Base-by-base conservation (phyloP, 2,329 filamentous ascomycete species). In the Lojkania enalia region DNA sequence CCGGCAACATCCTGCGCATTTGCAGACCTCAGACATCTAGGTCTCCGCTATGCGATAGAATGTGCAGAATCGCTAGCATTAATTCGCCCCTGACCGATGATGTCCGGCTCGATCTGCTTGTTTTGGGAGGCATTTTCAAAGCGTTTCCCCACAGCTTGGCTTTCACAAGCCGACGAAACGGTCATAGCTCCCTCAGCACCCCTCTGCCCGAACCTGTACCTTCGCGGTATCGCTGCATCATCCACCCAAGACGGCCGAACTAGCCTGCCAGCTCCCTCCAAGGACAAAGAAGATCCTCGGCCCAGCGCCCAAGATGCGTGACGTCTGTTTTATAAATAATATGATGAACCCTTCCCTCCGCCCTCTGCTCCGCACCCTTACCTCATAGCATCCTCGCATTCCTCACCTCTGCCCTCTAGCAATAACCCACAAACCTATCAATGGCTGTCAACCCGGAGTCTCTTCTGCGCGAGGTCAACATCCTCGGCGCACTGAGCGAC, bases 391-490 rank as follows among this genome's bases (percentile, higher is more conserved):
- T 54, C 57, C 50, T 59, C 42, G 39, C 58, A 51, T 54, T 57
- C 50, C 55, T 50, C 57, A 29, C 42, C 35, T 48, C 37, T 31
- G 30, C 25, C 42, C 40, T 40, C 27, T 37, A 33, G 36, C 36
- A 51, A 38, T 35, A 48, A 33, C 23, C 44, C 18, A 42, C 18
- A 44, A 3, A 52, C 27, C 39, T n/a, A 6, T 29, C 44, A 46
- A 70, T 70, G 66, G 64, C 66, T 53, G 63, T 80, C 56, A 82
- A 82, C 66, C 54, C 65, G 19, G 87, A 95, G 45, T 75, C 80
- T 54, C 87, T 95, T 67, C 86, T 96, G 58, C 85, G 90, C 72
- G 90, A 90, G 73, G 91, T 96, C 66, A 83, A 85, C 73, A 83
- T 97, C 78, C 85, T 90, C 63, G 92, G 90, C 65, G 73, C 81